Base-by-base conservation (phyloP, 305 asterid genomes). In the Petunia hybrid region DNA sequence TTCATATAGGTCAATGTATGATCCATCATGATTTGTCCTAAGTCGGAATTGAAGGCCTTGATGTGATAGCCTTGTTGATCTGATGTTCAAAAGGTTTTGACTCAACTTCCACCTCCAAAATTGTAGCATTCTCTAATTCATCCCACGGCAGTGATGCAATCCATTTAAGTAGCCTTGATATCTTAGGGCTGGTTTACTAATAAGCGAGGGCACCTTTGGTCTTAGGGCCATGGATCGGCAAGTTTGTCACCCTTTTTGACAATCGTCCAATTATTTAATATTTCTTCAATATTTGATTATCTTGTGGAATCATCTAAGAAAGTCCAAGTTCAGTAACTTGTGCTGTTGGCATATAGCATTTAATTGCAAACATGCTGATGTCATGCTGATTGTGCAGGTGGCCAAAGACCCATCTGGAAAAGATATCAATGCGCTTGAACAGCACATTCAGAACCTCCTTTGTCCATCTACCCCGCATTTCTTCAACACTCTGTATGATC, bases 401-500 rank as follows among this genome's bases (percentile, higher is more conserved):
- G 97, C 97, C 42, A 92, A 92, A 60, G 90, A 92, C 80, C 95
- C 97, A 3, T 77, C 97, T 6, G 97, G 92, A 14, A 82, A 89
- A 79, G 94, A 92, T 39, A 92, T 91, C 85, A 91, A 92, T 16
- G 97, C 94, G 1, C 93, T 92, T 2, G 89, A 92, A 90, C 95
- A 92, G 90, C 95, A 92, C 90, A 91, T 91, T 22, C 83, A 88
- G 87, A 92, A 91, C 48, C 89, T 92, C 45, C 84, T 92, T 57
- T 76, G 89, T 73, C 95, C 97, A 48, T 85, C 97, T 3, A 91
- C 95, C 81, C 97, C 97, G 1, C 83, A 80, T 80, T 92, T 92
- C 92, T 92, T 92, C 92, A 92, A 92, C 86, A 91, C 95, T 70
- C 95, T 92, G 8, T 92, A 91, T 70, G 97, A 92, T 81, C 97